A percentile compares a stretch with the other conserved stretches of the same genome.
Evolutionary conservation across 441 rosid genomes (phyloP).

Genomic region (Jatropha multifida): DNA sequence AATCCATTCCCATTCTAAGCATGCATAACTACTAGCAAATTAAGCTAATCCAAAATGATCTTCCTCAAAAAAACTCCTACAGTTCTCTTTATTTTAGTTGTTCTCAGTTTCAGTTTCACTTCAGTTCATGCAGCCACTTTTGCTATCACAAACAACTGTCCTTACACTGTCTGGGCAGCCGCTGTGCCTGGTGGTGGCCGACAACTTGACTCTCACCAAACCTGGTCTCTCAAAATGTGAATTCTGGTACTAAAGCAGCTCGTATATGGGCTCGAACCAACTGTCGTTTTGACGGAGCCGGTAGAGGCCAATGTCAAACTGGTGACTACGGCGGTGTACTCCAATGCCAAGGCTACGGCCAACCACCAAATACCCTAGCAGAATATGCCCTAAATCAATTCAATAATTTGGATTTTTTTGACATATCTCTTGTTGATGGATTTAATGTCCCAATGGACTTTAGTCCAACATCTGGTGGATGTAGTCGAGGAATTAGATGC

Average conservation of each 20-base stretch:
- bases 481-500: slow-evolving; percentile 21
- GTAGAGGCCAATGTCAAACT: slow-evolving; percentile 42
- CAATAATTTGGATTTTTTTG: slow-evolving; percentile 41
- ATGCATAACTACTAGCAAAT: no score
- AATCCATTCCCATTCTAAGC: no score
- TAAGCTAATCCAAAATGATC: neutral
- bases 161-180: slow-evolving; percentile 12
- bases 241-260: slow-evolving; percentile 32
- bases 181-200: slow-evolving; percentile 46
- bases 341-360: slow-evolving; percentile 41
- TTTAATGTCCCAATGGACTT: slow-evolving; percentile 59
- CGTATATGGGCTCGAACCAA: slow-evolving; percentile 56
- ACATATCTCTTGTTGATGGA: slow-evolving; percentile 57
- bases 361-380: slow-evolving; percentile 53
- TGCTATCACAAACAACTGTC: neutral
- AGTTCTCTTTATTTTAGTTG: neutral
- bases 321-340: slow-evolving; percentile 46
- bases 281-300: slow-evolving; percentile 44
- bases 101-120: neutral
- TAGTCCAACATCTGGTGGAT: slow-evolving; percentile 14
- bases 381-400: slow-evolving; percentile 47
- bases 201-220: slow-evolving; percentile 37
- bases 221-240: slow-evolving; percentile 34
- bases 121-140: slow-evolving; percentile 1
- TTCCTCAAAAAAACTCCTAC: neutral